These are phyloP conservation scores for Apiospora saccharicola DNA, from an alignment of 2,329 filamentous ascomycete genomes.

Conservation along the genomic window DNA sequence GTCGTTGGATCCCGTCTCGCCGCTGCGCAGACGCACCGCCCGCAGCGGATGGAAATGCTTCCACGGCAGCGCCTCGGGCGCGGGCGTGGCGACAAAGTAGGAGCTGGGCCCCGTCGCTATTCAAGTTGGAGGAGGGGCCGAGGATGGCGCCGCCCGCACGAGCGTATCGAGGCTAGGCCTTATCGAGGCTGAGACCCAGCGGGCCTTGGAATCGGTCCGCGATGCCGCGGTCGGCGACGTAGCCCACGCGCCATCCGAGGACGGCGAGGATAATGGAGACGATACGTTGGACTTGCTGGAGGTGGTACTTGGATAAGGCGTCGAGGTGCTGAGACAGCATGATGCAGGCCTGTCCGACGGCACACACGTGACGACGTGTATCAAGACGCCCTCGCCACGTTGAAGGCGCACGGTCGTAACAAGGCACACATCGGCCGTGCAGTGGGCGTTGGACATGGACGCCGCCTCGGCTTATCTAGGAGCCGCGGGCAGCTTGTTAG, in stretches of 20 bases:
- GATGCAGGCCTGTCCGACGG: slow-evolving; percentile 31
- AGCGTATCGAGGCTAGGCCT: slow-evolving; percentile 6
- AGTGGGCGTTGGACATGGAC: slow-evolving; percentile 34
- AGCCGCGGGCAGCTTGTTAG: slow-evolving; percentile 31
- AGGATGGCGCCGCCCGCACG: slow-evolving; percentile 12
- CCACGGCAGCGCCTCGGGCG: slow-evolving; percentile 2
- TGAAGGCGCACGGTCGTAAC: slow-evolving; percentile 32
- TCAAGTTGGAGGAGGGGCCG: background rate
- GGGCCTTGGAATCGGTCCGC: slow-evolving; percentile 13
- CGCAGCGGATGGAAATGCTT: background rate
- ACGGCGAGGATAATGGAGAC: background rate
- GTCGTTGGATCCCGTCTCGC: background rate
- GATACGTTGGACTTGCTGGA: background rate
- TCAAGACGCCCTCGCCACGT: slow-evolving; percentile 31
- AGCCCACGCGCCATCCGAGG: slow-evolving; percentile 17
- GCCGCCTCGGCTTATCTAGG: slow-evolving; percentile 34
- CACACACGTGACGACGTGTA: slow-evolving; percentile 31
- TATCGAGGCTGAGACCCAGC: slow-evolving; percentile 5
- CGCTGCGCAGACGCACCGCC: background rate
- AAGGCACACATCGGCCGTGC: slow-evolving; percentile 34
- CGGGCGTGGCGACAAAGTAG: background rate
- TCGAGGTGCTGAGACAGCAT: slow-evolving; percentile 29
- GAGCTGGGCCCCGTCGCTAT: background rate
- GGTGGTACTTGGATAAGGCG: slow-evolving; percentile 6
- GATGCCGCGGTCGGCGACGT: slow-evolving; percentile 20